Evolutionary conservation across 345 rosid genomes (phyloP).

Genomic region (Pistacia vera): DNA sequence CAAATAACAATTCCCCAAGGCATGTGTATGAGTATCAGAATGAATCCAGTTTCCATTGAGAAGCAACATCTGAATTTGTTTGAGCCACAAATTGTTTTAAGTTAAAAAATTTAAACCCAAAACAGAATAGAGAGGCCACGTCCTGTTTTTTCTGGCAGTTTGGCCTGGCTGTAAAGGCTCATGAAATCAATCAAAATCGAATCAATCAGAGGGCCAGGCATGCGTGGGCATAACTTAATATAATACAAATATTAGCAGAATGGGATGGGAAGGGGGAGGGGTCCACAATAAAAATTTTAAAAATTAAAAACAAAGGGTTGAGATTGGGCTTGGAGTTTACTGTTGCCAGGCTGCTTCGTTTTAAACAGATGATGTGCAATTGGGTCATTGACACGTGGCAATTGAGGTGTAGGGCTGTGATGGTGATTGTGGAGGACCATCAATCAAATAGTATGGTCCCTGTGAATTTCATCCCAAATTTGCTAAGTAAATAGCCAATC

Average conservation of each 20-base stretch:
- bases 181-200: slow-evolving; percentile 19
- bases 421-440: slow-evolving; percentile 9
- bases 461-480: not conserved
- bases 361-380: slow-evolving; percentile 15
- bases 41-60: not conserved
- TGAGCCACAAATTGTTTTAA: no score
- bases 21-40: not conserved
- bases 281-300: not conserved
- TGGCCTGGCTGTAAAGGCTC: slow-evolving; percentile 21
- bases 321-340: not conserved
- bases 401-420: not conserved
- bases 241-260: not conserved
- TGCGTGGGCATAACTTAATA: slow-evolving; percentile 7
- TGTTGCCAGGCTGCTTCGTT: slow-evolving; percentile 14
- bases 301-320: not conserved
- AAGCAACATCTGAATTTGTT: no score
- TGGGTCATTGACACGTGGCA: slow-evolving; percentile 26
- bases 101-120: not conserved
- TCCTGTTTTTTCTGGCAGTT: slow-evolving; percentile 18
- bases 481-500: not conserved
- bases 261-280: not conserved
- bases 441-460: not conserved
- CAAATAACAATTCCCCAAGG: slow-evolving; percentile 6
- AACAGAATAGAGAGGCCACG: slow-evolving; percentile 30
- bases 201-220: slow-evolving; percentile 23